phyloP scores from a whole-genome alignment of 2,329 filamentous ascomycete genomes.

The Sporothrix humicola region DNA sequence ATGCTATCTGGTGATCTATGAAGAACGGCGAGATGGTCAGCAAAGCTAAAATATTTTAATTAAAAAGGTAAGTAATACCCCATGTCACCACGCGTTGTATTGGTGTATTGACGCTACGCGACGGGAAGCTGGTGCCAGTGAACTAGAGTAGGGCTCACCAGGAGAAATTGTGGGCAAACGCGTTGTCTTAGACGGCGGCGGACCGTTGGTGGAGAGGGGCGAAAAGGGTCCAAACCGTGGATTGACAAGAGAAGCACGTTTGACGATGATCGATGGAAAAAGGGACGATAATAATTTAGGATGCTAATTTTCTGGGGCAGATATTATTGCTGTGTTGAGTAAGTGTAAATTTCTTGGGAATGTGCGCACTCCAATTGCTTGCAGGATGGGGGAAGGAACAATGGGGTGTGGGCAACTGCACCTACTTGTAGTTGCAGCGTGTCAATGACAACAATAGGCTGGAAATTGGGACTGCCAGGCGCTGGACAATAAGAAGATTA shows the following conservation, averaged over 20 bases:
- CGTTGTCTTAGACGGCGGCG: background rate
- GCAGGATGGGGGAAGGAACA: background rate
- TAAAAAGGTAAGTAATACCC: background rate
- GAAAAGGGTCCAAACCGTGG: background rate
- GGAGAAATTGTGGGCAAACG: no score
- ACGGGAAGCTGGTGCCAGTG: background rate
- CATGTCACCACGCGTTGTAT: background rate
- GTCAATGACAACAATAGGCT: background rate
- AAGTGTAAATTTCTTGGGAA: background rate
- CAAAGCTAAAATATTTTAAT: background rate
- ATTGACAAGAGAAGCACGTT: background rate
- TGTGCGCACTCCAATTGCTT: background rate
- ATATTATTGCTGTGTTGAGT: background rate
- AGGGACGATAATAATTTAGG: no score
- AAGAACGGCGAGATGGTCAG: no score
- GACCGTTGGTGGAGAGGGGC: background rate
- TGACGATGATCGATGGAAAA: no score
- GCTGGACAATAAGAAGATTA: background rate
- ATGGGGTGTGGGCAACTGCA: slow-evolving; percentile 4
- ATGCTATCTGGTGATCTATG: no score
- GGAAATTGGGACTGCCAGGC: background rate
- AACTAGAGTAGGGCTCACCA: background rate
- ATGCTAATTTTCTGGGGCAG: no score
- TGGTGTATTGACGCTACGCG: background rate
- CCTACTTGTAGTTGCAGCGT: background rate